Evolutionary conservation across 805 yeast species (phyloP).

Genomic region (Sungouiozyma intestinalis): DNA sequence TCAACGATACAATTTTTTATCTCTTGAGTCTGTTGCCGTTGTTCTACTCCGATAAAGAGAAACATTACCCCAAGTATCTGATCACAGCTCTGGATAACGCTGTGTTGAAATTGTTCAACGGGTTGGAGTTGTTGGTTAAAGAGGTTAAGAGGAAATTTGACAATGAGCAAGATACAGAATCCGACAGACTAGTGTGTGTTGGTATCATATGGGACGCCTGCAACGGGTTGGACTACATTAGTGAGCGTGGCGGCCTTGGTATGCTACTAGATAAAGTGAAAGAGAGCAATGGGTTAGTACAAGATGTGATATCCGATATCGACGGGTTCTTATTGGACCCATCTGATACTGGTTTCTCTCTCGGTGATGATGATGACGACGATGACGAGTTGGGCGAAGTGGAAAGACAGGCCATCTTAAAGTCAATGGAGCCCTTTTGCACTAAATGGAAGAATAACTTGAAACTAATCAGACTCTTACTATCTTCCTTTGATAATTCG

Average conservation of each 20-base stretch:
- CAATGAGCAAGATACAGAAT: slow-evolving; percentile 18
- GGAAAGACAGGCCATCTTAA: slow-evolving; percentile 9
- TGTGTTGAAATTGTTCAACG: slow-evolving; percentile 16
- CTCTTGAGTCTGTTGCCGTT: slow-evolving; percentile 21
- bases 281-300: slow-evolving; percentile 32
- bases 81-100: slow-evolving; percentile 12
- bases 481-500: slow-evolving; percentile 50
- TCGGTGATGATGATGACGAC: slow-evolving; percentile 23
- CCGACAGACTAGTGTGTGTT: slow-evolving; percentile 43
- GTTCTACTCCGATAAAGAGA: slow-evolving; percentile 14
- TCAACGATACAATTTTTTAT: slow-evolving; percentile 20
- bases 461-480: slow-evolving; percentile 45
- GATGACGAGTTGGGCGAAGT: slow-evolving; percentile 24
- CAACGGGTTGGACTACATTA: slow-evolving; percentile 35
- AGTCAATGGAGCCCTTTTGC: slow-evolving; percentile 31
- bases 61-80: slow-evolving; percentile 16
- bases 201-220: slow-evolving; percentile 69
- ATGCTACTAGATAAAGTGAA: slow-evolving; percentile 37
- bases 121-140: slow-evolving; percentile 12
- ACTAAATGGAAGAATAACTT: slow-evolving; percentile 35
- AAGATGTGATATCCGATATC: slow-evolving; percentile 58
- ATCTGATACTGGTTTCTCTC: slow-evolving; percentile 22
- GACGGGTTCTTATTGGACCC: slow-evolving; percentile 64
- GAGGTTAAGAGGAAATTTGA: slow-evolving; percentile 13
- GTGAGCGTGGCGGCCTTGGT: slow-evolving; percentile 44